These are phyloP conservation scores for Colletotrichum eremochloae DNA, from an alignment of 2,329 filamentous ascomycete genomes.

Conservation along the genomic window DNA sequence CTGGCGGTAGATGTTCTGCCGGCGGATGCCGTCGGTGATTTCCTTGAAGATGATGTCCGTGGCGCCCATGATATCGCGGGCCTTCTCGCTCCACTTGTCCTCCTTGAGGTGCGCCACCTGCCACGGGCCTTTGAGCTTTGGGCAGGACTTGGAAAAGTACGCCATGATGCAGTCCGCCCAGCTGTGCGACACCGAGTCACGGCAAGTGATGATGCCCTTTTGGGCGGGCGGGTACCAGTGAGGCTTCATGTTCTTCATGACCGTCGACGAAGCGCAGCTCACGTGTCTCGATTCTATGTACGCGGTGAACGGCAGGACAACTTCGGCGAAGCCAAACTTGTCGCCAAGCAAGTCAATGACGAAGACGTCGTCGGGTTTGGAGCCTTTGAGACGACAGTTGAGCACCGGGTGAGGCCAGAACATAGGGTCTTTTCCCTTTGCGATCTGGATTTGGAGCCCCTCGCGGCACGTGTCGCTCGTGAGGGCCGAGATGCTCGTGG, in stretches of 20 bases:
- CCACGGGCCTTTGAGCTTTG: constrained; percentile 14
- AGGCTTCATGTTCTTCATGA: constrained; percentile 4
- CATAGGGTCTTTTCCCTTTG: constrained; percentile 40
- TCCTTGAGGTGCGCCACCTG: constrained; percentile 25
- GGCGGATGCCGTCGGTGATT: constrained; percentile 5
- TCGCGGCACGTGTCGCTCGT: constrained; percentile 22
- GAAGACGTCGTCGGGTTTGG: constrained; percentile 12
- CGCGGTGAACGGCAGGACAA: constrained; percentile 23
- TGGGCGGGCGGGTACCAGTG: constrained; percentile 24
- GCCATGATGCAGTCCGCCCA: constrained; percentile 11
- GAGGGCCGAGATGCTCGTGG: constrained; percentile 8
- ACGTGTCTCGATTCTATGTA: constrained; percentile 25
- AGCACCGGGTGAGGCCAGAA: constrained; percentile 42
- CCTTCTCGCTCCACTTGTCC: neutral
- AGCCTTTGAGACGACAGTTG: constrained; percentile 23
- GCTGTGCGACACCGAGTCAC: constrained; percentile 17
- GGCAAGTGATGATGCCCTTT: constrained; percentile 17
- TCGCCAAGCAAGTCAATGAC: constrained; percentile 37
- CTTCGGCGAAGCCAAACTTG: constrained; percentile 22
- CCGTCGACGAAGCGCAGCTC: constrained; percentile 11
- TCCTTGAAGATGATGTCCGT: constrained; percentile 15
- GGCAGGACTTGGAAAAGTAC: neutral
- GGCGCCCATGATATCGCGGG: neutral
- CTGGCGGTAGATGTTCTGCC: constrained; percentile 12
- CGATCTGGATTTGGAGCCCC: neutral